These are phyloP conservation scores for Mitragyna speciosa DNA, from an alignment of 257 asterid genomes.

Conservation along the genomic window DNA sequence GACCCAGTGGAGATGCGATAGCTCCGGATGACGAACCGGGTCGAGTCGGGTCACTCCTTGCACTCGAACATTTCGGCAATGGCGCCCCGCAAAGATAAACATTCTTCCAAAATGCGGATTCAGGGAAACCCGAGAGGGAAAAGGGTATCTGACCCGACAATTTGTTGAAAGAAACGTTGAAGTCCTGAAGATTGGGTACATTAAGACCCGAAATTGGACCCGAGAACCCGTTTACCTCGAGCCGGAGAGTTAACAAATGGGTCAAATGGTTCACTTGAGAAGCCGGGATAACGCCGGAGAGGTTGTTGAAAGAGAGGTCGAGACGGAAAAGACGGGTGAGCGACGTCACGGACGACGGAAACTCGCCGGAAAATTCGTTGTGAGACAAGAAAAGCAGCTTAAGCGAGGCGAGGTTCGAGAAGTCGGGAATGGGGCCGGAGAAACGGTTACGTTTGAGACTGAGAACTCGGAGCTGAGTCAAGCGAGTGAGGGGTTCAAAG, in stretches of 20 bases:
- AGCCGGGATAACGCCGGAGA: conserved; percentile 58
- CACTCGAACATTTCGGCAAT: conserved; percentile 40
- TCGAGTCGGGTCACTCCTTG: conserved; percentile 39
- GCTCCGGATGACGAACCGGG: conserved; percentile 47
- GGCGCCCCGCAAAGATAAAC: conserved; percentile 62
- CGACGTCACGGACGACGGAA: conserved; percentile 43
- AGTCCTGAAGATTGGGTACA: conserved; percentile 58
- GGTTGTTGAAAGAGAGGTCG: conserved; percentile 67
- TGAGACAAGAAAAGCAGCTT: conserved; percentile 63
- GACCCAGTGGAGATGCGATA: conserved; percentile 44
- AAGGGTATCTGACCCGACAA: conserved; percentile 52
- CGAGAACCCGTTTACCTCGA: conserved; percentile 60
- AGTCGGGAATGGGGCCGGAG: conserved; percentile 67
- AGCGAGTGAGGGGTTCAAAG: conserved; percentile 38
- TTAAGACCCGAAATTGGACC: conserved; percentile 50
- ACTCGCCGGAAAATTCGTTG: conserved; percentile 62
- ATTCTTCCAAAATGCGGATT: conserved; percentile 52
- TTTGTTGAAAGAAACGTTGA: conserved; percentile 68
- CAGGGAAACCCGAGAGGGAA: conserved; percentile 54
- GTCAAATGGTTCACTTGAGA: conserved; percentile 37
- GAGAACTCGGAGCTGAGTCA: conserved; percentile 65
- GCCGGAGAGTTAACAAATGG: conserved; percentile 57
- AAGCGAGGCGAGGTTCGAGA: conserved; percentile 55
- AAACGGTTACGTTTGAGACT: conserved; percentile 63
- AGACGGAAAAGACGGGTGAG: conserved; percentile 60